phyloP scores from a whole-genome alignment of 2,329 filamentous ascomycete species.

The Exophiala sideris region DNA sequence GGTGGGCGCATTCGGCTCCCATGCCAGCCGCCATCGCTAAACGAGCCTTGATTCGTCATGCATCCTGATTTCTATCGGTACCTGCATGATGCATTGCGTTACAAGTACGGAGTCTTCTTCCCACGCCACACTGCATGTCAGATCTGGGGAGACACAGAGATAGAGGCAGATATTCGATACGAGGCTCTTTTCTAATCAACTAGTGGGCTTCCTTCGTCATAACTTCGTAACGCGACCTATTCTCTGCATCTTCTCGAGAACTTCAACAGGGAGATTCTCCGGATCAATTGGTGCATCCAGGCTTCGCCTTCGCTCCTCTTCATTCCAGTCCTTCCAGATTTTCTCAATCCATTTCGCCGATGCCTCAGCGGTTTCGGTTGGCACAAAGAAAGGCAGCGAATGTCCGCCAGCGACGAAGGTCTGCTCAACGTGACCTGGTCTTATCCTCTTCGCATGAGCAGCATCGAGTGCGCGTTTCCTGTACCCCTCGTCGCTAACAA shows the following conservation, averaged over 20 bases:
- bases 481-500: conserved; percentile 1
- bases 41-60: neutral
- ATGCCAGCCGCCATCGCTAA: neutral
- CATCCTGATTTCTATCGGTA: conserved; percentile 1
- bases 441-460: neutral
- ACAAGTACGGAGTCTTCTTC: too few relatives aligned
- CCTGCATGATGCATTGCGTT: conserved; percentile 5
- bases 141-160: too few relatives aligned
- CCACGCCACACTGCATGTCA: too few relatives aligned
- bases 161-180: too few relatives aligned
- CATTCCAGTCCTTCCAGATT: neutral
- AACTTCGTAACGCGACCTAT: neutral
- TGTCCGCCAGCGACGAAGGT: neutral
- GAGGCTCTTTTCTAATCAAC: too few relatives aligned
- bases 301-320: neutral
- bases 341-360: neutral
- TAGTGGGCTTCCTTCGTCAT: neutral
- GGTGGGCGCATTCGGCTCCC: conserved; percentile 19
- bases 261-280: neutral
- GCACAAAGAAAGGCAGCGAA: conserved; percentile 4
- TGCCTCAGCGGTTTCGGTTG: neutral
- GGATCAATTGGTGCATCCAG: neutral
- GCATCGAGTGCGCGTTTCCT: neutral
- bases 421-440: conserved; percentile 2
- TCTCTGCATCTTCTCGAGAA: neutral